Evolutionary conservation across 495 filamentous ascomycete species (phyloP).

Genomic region (Wilcoxina mikolae): DNA sequence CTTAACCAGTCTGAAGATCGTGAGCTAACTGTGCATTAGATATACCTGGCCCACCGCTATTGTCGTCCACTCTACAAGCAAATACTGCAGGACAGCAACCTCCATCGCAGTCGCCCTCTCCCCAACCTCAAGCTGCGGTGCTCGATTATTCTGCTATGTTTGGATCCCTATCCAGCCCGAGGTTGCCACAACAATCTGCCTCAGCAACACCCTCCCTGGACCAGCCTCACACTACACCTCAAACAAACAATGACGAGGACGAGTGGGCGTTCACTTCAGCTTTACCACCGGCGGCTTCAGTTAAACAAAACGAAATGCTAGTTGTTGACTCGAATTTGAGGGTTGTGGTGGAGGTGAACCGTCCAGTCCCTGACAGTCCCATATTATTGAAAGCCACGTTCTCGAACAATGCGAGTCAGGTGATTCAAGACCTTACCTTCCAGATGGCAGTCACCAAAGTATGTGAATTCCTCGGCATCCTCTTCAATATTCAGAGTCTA

Average conservation of each 20-base stretch:
- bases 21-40: conserved; percentile 28
- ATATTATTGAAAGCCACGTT: conserved; percentile 51
- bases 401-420: conserved; percentile 58
- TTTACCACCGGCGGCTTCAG: conserved; percentile 46
- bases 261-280: conserved; percentile 93
- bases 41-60: conserved; percentile 47
- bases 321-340: conserved; percentile 39
- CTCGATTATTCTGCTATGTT: background rate
- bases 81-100: conserved; percentile 37
- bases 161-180: background rate
- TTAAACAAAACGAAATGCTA: conserved; percentile 30
- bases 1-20: background rate
- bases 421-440: conserved; percentile 69
- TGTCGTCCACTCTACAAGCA: conserved; percentile 48
- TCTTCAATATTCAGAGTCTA: conserved; percentile 5
- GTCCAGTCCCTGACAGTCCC: conserved; percentile 35
- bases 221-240: too few relatives aligned
- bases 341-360: conserved; percentile 41
- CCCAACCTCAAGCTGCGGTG: conserved; percentile 4
- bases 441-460: conserved; percentile 90
- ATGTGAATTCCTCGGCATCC: conserved; percentile 24
- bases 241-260: conserved; percentile 44
- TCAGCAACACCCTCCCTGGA: conserved; percentile 36
- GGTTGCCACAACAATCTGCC: conserved; percentile 31
- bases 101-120: conserved; percentile 38